phyloP scores from a whole-genome alignment of 2,329 filamentous ascomycete genomes.

The Diaporthe ampelina region DNA sequence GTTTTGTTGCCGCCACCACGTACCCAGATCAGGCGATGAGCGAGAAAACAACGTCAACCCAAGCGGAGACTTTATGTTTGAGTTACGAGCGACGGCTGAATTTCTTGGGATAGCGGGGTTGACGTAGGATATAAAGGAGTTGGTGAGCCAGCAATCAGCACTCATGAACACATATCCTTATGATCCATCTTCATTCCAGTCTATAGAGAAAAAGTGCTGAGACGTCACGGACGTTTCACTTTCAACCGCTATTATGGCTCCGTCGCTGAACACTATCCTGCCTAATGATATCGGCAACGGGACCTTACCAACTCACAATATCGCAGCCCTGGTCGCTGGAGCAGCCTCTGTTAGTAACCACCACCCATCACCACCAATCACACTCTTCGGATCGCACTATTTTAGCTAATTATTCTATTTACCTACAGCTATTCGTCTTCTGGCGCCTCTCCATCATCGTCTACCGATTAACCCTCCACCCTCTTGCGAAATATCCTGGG shows the following conservation, averaged over 20 bases:
- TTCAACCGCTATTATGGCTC: neutral
- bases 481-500: conserved; percentile 36
- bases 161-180: neutral
- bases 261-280: neutral
- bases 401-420: neutral
- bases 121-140: neutral
- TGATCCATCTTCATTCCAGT: neutral
- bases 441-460: conserved; percentile 14
- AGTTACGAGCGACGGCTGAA: neutral
- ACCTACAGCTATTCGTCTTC: conserved; percentile 7
- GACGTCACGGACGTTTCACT: neutral
- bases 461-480: conserved; percentile 32
- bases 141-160: neutral
- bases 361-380: neutral
- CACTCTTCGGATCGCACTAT: neutral
- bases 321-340: neutral
- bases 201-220: neutral
- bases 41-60: neutral
- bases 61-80: neutral
- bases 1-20: neutral
- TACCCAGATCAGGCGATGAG: neutral
- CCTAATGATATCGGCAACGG: neutral
- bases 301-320: neutral
- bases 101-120: neutral
- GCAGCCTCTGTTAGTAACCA: conserved; percentile 8